A percentile compares a stretch with the other conserved stretches of the same genome.
phyloP scores from a whole-genome alignment of 148 eudicot species.

The Diospyros kaki region DNA sequence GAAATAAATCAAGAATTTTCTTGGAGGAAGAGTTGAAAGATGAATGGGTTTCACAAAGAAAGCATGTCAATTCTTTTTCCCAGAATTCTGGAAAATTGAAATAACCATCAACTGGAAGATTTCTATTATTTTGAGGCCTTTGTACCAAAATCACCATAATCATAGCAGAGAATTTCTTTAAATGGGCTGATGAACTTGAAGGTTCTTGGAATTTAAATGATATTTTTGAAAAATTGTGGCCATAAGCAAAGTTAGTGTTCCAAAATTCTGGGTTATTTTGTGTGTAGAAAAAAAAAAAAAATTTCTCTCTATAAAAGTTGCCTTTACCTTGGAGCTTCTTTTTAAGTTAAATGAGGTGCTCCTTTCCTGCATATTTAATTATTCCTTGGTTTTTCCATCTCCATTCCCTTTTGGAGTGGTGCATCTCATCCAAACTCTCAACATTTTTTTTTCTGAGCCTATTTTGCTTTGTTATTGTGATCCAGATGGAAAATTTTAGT shows the following conservation, averaged over 20 bases:
- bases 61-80: too few species aligned
- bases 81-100: too few species aligned
- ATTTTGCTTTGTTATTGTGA: neutral
- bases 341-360: neutral
- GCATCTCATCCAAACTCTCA: constrained; percentile 2
- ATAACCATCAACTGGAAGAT: too few species aligned
- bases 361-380: neutral
- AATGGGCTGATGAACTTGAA: neutral
- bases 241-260: neutral
- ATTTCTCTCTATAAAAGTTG: neutral
- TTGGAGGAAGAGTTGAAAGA: too few species aligned
- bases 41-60: too few species aligned
- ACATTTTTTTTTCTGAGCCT: neutral
- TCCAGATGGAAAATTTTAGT: too few species aligned
- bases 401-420: neutral
- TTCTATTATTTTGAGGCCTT: too few species aligned
- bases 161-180: constrained; percentile 2
- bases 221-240: neutral
- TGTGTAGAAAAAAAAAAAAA: too few species aligned
- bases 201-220: neutral
- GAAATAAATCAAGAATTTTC: too few species aligned
- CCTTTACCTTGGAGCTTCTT: neutral
- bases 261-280: too few species aligned
- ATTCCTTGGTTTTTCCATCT: neutral
- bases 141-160: too few species aligned